Percentiles rank a stretch among this genome's conserved stretches.
These are phyloP conservation scores for Diplodia intermedia DNA, from an alignment of 2,329 filamentous ascomycete genomes.

Conservation along the genomic window DNA sequence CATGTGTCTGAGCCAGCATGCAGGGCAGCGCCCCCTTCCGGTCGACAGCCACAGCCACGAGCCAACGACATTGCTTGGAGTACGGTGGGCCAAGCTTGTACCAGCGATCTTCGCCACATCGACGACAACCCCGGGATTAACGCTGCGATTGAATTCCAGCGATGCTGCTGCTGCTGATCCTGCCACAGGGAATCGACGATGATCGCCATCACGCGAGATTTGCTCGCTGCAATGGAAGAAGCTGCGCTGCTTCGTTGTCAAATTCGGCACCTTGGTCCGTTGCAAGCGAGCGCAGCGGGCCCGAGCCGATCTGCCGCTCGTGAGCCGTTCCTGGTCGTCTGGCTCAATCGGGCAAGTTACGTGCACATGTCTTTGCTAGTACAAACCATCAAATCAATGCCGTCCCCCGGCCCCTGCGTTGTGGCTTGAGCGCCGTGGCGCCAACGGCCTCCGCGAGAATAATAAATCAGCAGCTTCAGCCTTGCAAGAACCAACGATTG, in stretches of 20 bases:
- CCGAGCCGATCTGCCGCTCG: not conserved
- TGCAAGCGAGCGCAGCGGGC: not conserved
- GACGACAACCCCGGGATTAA: not conserved
- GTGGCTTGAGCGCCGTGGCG: not conserved
- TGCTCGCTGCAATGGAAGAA: not conserved
- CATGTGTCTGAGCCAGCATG: not conserved
- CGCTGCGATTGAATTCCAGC: not conserved
- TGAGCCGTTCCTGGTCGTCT: not conserved
- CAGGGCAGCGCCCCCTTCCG: too few species aligned
- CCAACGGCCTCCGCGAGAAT: not conserved
- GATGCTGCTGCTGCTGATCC: not conserved
- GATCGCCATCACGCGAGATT: slow-evolving; percentile 16
- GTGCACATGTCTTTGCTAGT: not conserved
- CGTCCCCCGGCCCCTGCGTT: not conserved
- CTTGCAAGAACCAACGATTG: not conserved
- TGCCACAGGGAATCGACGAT: not conserved
- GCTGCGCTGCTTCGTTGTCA: not conserved
- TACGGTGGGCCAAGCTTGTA: not conserved
- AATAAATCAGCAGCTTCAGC: not conserved
- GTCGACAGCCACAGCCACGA: not conserved
- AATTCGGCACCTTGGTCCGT: slow-evolving; percentile 1
- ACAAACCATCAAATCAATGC: not conserved
- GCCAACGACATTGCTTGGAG: not conserved
- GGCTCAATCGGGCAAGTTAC: not conserved
- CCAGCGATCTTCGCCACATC: not conserved